Conservation (phyloP, 306 rosid genomes). For the Ziziphus jujuba region DNA sequence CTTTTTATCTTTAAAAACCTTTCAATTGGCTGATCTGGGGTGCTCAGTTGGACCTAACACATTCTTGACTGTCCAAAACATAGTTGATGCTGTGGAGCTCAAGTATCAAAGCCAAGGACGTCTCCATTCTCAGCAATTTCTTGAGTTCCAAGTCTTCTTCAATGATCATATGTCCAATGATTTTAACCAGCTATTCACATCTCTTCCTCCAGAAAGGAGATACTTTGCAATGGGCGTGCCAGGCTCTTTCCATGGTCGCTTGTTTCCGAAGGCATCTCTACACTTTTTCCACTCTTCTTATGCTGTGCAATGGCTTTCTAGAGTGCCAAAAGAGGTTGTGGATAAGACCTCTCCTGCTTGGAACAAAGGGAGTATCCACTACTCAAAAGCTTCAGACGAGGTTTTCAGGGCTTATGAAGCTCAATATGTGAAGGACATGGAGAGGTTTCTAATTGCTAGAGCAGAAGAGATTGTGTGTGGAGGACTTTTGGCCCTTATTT, state of each 20-base stretch:
- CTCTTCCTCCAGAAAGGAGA: slow-evolving; percentile 16
- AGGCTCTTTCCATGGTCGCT: slow-evolving; percentile 37
- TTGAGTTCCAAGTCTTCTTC: slow-evolving; percentile 32
- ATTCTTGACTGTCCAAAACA: slow-evolving; percentile 30
- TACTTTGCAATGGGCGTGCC: slow-evolving; percentile 38
- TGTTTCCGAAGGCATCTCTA: slow-evolving; percentile 25
- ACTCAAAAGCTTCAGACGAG: slow-evolving; percentile 7
- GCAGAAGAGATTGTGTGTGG: no score
- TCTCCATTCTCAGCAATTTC: neutral
- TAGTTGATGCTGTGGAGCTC: slow-evolving; percentile 24
- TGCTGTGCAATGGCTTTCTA: slow-evolving; percentile 38
- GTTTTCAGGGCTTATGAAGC: slow-evolving; percentile 27
- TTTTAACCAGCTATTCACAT: slow-evolving; percentile 36
- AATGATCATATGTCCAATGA: slow-evolving; percentile 41
- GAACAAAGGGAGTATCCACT: slow-evolving; percentile 38
- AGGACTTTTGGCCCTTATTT: no score
- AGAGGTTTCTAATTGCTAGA: no score
- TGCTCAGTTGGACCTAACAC: slow-evolving; percentile 47
- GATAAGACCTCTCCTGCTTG: slow-evolving; percentile 24
- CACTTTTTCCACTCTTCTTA: slow-evolving; percentile 30
- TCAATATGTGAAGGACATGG: slow-evolving; percentile 24
- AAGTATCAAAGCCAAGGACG: slow-evolving; percentile 8
- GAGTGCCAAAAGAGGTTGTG: slow-evolving; percentile 19
- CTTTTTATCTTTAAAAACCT: slow-evolving; percentile 14
- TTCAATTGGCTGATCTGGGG: slow-evolving; percentile 37